Conservation (phyloP, 805 yeast species). For the Starmerella roubikii region DNA sequence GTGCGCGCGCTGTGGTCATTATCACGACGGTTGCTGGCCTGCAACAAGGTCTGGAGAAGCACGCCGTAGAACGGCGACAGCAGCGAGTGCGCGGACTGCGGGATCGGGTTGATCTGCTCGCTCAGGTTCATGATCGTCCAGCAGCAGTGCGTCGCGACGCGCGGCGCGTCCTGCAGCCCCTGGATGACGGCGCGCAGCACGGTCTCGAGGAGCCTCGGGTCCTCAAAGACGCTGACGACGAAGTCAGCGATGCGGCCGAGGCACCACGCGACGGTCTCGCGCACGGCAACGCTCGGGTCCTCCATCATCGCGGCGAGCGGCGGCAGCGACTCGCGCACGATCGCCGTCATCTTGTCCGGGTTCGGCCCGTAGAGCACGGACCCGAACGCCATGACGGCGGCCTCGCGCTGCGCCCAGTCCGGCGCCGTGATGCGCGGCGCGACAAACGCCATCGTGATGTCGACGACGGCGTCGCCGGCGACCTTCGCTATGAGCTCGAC, state of each 20-base stretch:
- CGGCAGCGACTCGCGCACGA: slow-evolving; percentile 69
- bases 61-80: slow-evolving; percentile 62
- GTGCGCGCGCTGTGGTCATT: slow-evolving; percentile 84
- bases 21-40: slow-evolving; percentile 56
- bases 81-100: slow-evolving; percentile 36
- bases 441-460: slow-evolving; percentile 73
- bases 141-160: slow-evolving; percentile 91
- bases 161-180: slow-evolving; percentile 86
- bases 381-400: slow-evolving; percentile 98
- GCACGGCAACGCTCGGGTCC: slow-evolving; percentile 71
- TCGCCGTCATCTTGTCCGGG: slow-evolving; percentile 45
- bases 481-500: slow-evolving; percentile 84
- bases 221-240: slow-evolving; percentile 60
- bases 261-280: slow-evolving; percentile 98
- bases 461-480: slow-evolving; percentile 74
- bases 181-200: slow-evolving; percentile 57
- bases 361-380: slow-evolving; percentile 93
- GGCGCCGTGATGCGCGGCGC: slow-evolving; percentile 48
- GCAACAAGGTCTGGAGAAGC: slow-evolving; percentile 56
- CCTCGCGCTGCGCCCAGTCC: slow-evolving; percentile 83
- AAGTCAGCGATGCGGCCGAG: slow-evolving; percentile 84
- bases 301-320: slow-evolving; percentile 63
- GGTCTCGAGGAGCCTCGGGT: slow-evolving; percentile 48
- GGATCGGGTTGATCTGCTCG: slow-evolving; percentile 50
- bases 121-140: slow-evolving; percentile 90